Conservation (phyloP, 495 filamentous ascomycete species). For the Aspergillus baeticus region DNA sequence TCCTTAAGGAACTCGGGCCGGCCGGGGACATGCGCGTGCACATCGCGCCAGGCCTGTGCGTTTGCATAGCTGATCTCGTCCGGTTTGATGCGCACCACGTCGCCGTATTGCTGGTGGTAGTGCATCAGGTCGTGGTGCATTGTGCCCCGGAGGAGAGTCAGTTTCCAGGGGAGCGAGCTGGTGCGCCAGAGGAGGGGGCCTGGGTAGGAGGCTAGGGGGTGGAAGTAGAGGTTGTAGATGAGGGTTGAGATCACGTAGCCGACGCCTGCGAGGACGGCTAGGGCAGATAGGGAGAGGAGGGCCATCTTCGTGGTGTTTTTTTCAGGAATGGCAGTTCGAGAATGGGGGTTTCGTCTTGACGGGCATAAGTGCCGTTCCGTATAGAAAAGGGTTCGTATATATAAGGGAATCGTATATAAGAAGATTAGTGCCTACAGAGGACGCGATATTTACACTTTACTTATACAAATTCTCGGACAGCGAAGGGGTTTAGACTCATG, state of each 20-base stretch:
- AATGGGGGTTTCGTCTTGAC: too few relatives aligned
- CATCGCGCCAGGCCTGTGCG: constrained; percentile 1
- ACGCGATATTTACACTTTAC: too few relatives aligned
- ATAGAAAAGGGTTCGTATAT: too few relatives aligned
- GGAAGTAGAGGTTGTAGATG: constrained; percentile 5
- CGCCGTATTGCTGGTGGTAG: neutral
- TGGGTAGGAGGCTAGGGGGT: neutral
- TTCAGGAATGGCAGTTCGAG: too few relatives aligned
- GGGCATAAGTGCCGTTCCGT: too few relatives aligned
- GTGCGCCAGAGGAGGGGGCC: neutral
- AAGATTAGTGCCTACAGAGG: too few relatives aligned
- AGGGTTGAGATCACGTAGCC: neutral
- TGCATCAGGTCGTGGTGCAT: neutral
- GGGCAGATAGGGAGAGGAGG: neutral
- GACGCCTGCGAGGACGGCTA: neutral
- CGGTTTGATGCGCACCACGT: neutral
- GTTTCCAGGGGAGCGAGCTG: neutral
- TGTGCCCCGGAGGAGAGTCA: neutral
- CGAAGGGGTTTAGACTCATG: too few relatives aligned
- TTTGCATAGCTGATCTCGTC: neutral
- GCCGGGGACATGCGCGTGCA: neutral
- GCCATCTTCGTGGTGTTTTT: too few relatives aligned
- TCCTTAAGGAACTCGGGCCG: neutral
- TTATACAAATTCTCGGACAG: neutral
- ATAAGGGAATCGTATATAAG: too few relatives aligned